Conservation (phyloP, 305 asterid species). For the Fraxinus baroniana region DNA sequence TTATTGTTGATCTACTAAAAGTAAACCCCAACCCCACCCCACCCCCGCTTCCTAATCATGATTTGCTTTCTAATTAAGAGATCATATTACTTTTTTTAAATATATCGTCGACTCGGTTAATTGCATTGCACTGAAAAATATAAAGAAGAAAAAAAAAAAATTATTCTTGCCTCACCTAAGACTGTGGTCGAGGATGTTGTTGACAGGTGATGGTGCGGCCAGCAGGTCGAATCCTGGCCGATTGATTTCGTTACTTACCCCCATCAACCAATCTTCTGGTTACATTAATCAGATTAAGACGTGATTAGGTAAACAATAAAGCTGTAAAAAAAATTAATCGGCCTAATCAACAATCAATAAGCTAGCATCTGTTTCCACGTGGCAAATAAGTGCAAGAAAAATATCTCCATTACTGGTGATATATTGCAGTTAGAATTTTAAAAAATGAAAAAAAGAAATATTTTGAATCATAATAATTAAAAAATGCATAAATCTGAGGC, state of each 20-base stretch:
- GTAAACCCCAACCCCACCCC: not conserved
- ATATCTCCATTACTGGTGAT: not conserved
- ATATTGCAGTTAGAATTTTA: not conserved
- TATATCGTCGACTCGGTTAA: not conserved
- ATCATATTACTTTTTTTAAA: not conserved
- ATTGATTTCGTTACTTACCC: conserved; percentile 36
- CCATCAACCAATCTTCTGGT: conserved; percentile 58
- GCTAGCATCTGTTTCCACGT: conserved; percentile 1
- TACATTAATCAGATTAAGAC: conserved; percentile 12
- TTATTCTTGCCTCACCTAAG: conserved; percentile 47
- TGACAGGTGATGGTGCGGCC: conserved; percentile 3
- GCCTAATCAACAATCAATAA: not conserved
- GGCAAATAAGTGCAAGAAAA: not conserved
- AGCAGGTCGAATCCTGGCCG: conserved; percentile 40
- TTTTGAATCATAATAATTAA: not conserved
- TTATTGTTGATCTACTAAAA: not conserved
- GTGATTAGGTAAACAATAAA: conserved; percentile 18
- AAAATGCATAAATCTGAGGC: not conserved
- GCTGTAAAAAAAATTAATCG: conserved; percentile 13
- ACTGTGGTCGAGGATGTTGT: conserved; percentile 38
- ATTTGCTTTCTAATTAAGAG: not conserved
- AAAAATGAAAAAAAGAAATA: not conserved
- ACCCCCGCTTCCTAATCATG: not conserved
- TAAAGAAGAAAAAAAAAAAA: not conserved
- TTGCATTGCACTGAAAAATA: not conserved